Evolutionary conservation across 306 rosid species (phyloP), one percentile per base, ranked within the genome.

Genomic region (Casuarina glauca): DNA sequence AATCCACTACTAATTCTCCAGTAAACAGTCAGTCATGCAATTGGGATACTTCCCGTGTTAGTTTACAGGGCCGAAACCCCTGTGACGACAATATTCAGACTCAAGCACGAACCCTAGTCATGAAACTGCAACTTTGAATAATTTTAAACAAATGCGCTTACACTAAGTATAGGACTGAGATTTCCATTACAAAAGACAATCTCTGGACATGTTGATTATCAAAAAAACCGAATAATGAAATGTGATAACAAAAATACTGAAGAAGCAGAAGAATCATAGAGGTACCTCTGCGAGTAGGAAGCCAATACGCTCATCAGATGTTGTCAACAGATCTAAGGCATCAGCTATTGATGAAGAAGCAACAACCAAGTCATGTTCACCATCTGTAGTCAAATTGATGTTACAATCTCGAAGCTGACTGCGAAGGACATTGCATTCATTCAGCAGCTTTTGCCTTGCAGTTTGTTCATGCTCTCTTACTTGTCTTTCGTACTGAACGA

Each of bases 231-330:
- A 57, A 71, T 76, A 72, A 63, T 6, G 35, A 70, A 38, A 45
- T 54, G 69, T 0, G 36, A 63, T 32, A 20, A 52, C 19, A 42
- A 54, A 41, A 45, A 67, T 13, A 54, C 38, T 72, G 19, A 72
- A 64, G 75, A 79, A 32, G 51, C 60, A 63, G 60, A 74, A 71
- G 52, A 26, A 26, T 26, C 32, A 26, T 26, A 26, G 32, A 16
- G 44, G 78, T 91, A 95, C 97, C 98, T 92, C 91, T 39, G 84
- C 80, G 72, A 88, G 87, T 49, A 95, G 89, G 77, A 79, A 35
- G 82, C 84, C 84, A 44, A 90, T 86, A 83, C 61, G 95, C 60
- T 84, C 90, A 75, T 95, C 96, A 73, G 97, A 84, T 66, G 80
- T 69, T 26, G 87, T 80, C 85, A 94, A 81, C 82, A 87, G 79